These are phyloP conservation scores for Novymonas esmeraldas DNA, from an alignment of 208 protist genomes.

Conservation along the genomic window DNA sequence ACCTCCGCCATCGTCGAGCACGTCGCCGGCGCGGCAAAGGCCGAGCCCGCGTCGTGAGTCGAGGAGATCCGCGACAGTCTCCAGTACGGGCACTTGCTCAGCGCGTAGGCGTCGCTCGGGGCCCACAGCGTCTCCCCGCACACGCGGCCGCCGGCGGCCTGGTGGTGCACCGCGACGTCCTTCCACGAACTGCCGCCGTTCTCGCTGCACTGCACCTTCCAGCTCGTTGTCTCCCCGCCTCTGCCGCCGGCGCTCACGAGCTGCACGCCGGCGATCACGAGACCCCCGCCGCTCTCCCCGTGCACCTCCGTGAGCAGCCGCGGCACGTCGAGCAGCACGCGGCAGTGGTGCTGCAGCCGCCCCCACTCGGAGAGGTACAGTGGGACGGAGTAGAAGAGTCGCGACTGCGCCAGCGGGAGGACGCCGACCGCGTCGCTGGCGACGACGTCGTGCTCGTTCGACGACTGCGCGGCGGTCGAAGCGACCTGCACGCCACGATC, in stretches of 20 bases:
- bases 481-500: constrained; percentile 11
- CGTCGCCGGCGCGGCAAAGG: background rate
- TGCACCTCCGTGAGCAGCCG: constrained; percentile 1
- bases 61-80: constrained; percentile 4
- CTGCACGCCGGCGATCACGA: constrained; percentile 27
- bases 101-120: constrained; percentile 8
- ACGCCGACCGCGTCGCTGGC: background rate
- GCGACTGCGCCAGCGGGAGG: constrained; percentile 12
- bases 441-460: background rate
- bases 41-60: background rate
- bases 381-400: constrained; percentile 23
- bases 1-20: background rate
- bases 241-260: constrained; percentile 25
- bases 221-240: constrained; percentile 4
- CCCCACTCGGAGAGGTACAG: constrained; percentile 22
- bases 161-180: constrained; percentile 24
- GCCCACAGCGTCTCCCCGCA: constrained; percentile 21
- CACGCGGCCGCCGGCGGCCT: constrained; percentile 12
- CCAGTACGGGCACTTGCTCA: constrained; percentile 24
- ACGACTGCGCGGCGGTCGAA: background rate
- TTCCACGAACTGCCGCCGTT: constrained; percentile 10
- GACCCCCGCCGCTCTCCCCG: background rate
- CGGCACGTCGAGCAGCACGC: constrained; percentile 21
- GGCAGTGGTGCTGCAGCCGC: constrained; percentile 22
- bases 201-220: constrained; percentile 32